These are phyloP conservation scores for Amanita fuliginea DNA, from an alignment of 768 basidiomycete genomes.

Conservation along the genomic window DNA sequence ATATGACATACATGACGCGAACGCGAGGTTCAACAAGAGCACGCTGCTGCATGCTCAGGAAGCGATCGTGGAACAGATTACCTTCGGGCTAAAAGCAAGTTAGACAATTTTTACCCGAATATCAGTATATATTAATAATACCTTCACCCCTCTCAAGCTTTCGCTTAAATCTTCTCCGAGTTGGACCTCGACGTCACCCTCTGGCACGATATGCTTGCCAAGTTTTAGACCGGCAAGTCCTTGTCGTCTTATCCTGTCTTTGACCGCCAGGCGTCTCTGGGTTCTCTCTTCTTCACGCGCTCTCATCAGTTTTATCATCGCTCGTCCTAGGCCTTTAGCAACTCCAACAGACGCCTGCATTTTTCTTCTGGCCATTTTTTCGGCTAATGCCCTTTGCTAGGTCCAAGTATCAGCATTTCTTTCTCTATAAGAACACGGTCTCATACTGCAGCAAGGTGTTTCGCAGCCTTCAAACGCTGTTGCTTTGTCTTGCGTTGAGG, in stretches of 20 bases:
- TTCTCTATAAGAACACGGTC: background rate
- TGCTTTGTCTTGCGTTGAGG: slow-evolving; percentile 30
- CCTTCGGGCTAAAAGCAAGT: slow-evolving; percentile 64
- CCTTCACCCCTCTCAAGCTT: slow-evolving; percentile 75
- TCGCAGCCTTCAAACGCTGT: slow-evolving; percentile 60
- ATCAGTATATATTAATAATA: slow-evolving; percentile 14
- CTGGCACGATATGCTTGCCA: slow-evolving; percentile 71
- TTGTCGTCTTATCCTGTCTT: slow-evolving; percentile 38
- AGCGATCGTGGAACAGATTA: slow-evolving; percentile 85
- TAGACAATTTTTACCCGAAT: background rate
- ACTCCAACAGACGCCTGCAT: slow-evolving; percentile 47
- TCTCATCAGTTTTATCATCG: slow-evolving; percentile 22
- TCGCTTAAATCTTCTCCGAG: slow-evolving; percentile 86
- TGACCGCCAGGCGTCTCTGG: slow-evolving; percentile 29
- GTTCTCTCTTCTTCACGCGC: slow-evolving; percentile 31
- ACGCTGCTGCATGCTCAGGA: slow-evolving; percentile 78
- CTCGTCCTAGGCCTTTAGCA: slow-evolving; percentile 39
- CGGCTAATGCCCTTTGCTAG: slow-evolving; percentile 56
- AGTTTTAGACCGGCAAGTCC: slow-evolving; percentile 68
- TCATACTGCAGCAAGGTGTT: slow-evolving; percentile 51
- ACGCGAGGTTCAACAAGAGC: slow-evolving; percentile 80
- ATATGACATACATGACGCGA: slow-evolving; percentile 55
- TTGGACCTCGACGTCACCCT: slow-evolving; percentile 69
- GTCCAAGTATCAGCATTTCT: background rate
- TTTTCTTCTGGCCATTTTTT: slow-evolving; percentile 48